Base-by-base conservation (phyloP, 2,329 filamentous ascomycete species). In the Stagonosporopsis rhizophila region DNA sequence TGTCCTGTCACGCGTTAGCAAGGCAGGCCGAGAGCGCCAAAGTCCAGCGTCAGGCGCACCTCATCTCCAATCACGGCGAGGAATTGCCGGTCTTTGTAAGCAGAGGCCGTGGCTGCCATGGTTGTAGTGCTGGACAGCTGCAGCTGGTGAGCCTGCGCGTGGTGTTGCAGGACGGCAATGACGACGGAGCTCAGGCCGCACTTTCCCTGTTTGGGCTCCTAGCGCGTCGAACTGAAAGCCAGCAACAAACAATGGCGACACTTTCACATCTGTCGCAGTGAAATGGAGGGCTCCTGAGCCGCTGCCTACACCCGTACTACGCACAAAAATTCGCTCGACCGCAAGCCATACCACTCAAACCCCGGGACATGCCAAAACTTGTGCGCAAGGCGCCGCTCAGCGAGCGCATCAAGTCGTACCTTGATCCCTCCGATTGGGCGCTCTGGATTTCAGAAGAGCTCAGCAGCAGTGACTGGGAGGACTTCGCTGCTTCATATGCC, bases 21-120 rank as follows among this genome's bases (percentile, higher is more conserved):
- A 4, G 8, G 34, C 35, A 12, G n/a, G 25, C 14, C 22, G 6
- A 15, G 7, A 27, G 25, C n/a, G 5, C 20, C 8, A 6, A 25
- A 27, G n/a, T 38, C n/a, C 28, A 25, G 23, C 14, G 30, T 74
- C 91, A 9, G 6, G 20, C 14, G 20, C 34, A 52, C 95, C 87
- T 99, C 95, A 78, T 99, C 95, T 48, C 95, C 95, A 74, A 99
- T 99, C 44, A 99, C 94, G 63, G 95, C 95, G 56, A 99, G 87
- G 75, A 99, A 96, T 80, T 99, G 90, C 71, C 95, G 87, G 79
- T 98, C 92, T 80, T 86, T 87, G 78, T 85, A 87, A 65, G 83
- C 80, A 59, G 86, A 81, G 44, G 79, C 74, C 54, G 84, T 79
- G 65, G 85, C 80, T 68, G 87, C 83, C 86, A 89, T 89, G 40